Evolutionary conservation across 139 green algal species (phyloP), one percentile per base, ranked within the genome.

Genomic region (Asterochloris sp.): DNA sequence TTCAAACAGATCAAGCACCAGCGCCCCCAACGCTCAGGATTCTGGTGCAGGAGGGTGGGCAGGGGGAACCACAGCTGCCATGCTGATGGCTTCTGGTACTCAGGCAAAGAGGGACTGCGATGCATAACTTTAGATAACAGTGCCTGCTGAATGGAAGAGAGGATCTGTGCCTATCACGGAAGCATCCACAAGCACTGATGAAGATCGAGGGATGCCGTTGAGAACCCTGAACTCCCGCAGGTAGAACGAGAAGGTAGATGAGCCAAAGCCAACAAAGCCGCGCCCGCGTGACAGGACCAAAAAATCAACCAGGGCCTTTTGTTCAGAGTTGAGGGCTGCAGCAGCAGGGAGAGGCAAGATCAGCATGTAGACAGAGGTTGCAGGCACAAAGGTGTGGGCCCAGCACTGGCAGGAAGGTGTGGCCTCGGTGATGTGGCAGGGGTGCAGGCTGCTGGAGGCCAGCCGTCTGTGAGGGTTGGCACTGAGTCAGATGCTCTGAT

Each of bases 291-390:
- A 86, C 71, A 95, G 82, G 67, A 95, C 89, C 61, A 95, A 54
- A 73, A 95, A 95, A 74, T 95, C 91, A 62, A 95, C 78, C 27
- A 94, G 85, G 11, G 91, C 91, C 84, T 90, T 84, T 81, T 95
- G 91, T 87, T 95, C 91, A 21, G 89, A 89, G 79, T 91, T 93
- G 60, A 94, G 81, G 11, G 61, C 84, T 87, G 79, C 84, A 84
- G 38, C 12, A 76, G 24, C 1, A n/a, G 68, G 11, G 0, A 69
- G 0, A 54, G 38, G 38, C 38, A 54, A 54, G 38, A 6, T 54
- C 38, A 54, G 38, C 38, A 6, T 54, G 38, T 54, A 54, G 38
- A 54, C 38, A 54, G 6, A 54, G 38, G 38, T 6, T 54, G 38
- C 38, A 54, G 38, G 38, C 38, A 54, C 4, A 6, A 6, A 54